A percentile compares a stretch with the other conserved stretches of the same genome.
Conservation (phyloP, 345 rosid species). For the Murraya paniculata region DNA sequence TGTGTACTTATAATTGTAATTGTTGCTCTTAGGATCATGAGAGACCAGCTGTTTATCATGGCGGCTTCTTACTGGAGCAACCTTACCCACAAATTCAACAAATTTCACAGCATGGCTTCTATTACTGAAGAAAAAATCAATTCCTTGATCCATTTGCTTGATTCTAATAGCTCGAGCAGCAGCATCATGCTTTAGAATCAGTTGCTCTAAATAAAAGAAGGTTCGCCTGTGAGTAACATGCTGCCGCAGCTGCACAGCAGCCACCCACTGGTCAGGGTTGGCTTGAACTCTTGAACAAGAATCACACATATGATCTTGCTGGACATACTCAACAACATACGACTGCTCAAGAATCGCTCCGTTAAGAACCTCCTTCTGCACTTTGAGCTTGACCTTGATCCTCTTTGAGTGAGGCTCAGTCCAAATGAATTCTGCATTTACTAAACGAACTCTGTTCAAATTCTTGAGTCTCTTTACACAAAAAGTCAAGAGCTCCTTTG, state of each 20-base stretch:
- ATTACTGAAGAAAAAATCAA: conserved; percentile 17
- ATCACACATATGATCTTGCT: conserved; percentile 28
- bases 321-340: conserved; percentile 23
- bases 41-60: conserved; percentile 18
- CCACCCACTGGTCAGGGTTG: conserved; percentile 22
- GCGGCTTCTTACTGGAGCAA: conserved; percentile 13
- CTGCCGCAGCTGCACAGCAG: conserved; percentile 12
- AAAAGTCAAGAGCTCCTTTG: conserved; percentile 15
- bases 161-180: conserved; percentile 16
- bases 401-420: conserved; percentile 21
- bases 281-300: conserved; percentile 27
- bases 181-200: conserved; percentile 16
- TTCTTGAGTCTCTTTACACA: conserved; percentile 19
- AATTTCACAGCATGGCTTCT: conserved; percentile 17
- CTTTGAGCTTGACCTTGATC: conserved; percentile 26
- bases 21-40: conserved; percentile 21
- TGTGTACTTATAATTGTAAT: conserved; percentile 16
- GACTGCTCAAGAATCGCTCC: conserved; percentile 34
- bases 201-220: conserved; percentile 16
- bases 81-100: conserved; percentile 19
- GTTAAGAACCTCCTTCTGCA: conserved; percentile 34
- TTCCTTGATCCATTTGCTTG: conserved; percentile 14
- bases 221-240: conserved; percentile 17
- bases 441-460: conserved; percentile 9
- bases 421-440: conserved; percentile 13